These are phyloP conservation scores for Mycena metata DNA, from an alignment of 768 basidiomycete species.

Conservation along the genomic window DNA sequence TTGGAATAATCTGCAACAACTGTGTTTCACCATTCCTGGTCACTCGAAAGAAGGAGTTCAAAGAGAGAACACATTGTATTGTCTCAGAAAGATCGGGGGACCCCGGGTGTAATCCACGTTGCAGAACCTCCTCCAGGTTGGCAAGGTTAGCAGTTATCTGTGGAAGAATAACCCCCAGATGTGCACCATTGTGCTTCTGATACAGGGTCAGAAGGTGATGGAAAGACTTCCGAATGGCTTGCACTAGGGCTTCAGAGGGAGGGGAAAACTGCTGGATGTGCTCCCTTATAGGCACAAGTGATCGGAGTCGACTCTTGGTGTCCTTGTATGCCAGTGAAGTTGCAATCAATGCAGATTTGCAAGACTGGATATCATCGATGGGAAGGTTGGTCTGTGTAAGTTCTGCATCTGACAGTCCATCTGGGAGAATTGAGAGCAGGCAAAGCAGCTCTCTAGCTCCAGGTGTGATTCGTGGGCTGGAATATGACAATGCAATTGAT, in stretches of 20 bases:
- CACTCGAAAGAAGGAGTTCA: not conserved
- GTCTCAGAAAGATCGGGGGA: not conserved
- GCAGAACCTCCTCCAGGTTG: not conserved
- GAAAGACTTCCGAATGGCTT: not conserved
- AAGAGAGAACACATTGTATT: not conserved
- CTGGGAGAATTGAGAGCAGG: not conserved
- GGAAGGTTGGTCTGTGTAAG: not conserved
- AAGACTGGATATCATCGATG: not conserved
- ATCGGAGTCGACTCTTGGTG: not conserved
- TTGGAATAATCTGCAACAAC: no score
- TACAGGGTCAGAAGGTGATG: not conserved
- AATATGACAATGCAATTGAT: not conserved
- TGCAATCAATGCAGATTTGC: not conserved
- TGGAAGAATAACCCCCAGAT: no score
- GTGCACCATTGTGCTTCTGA: not conserved
- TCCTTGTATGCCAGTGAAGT: not conserved
- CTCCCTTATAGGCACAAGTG: slow-evolving; percentile 3
- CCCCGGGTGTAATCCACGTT: not conserved
- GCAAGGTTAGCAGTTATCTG: not conserved
- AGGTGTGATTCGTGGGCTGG: not conserved
- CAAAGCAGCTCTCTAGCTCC: not conserved
- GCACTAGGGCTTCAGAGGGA: not conserved
- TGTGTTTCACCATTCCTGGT: no score
- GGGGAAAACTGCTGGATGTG: not conserved
- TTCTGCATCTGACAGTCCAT: not conserved